Evolutionary conservation across 2,329 filamentous ascomycete species (phyloP), one percentile per base, ranked within the genome.

Genomic region (Phoma sp.): DNA sequence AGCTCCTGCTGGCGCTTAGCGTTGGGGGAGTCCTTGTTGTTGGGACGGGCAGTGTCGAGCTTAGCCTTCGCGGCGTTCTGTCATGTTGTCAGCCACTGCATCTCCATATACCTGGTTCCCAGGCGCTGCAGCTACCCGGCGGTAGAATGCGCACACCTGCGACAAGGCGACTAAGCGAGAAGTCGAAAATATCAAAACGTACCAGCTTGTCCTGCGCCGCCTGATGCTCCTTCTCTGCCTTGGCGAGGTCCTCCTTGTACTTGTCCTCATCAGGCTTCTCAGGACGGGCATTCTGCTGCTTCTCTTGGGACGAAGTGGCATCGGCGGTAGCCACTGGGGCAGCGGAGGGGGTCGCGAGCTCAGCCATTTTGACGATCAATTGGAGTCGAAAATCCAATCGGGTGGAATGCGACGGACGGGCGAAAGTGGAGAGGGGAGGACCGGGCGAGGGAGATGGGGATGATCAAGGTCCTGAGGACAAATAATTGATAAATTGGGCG

Each of bases 31-130:
- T 90, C 90, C 77, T 91, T 87, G 74, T 93, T 92, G 79, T 90
- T 89, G 40, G 91, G 90, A 71, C 88, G 84, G 56, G 90, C 91
- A 61, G 87, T 81, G 53, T 97, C 92, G 73, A 98, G 86, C 81
- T 97, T 96, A 74, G 88, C 85, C 79, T 92, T 93, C 79, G 95
- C 82, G 62, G 88, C 87, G 73, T 91, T 93, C 93, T 98, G 72
- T 14, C 9, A 5, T 20, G 15, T 26, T 18, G 48, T 68, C 7
- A 68, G 58, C 34, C 46, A 20, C 21, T 40, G 33, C 36, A 14
- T 5, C 34, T n/a, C 21, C n/a, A 26, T 29, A 17, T 20, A 10
- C 47, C 18, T 46, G 43, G 37, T 33, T 36, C 11, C 29, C 39
- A 37, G 28, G 36, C 39, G 39, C 47, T 54, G 59, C 56, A 61